phyloP scores from a whole-genome alignment of 1,139 yeast species.

The Geotrichum fermentans region DNA sequence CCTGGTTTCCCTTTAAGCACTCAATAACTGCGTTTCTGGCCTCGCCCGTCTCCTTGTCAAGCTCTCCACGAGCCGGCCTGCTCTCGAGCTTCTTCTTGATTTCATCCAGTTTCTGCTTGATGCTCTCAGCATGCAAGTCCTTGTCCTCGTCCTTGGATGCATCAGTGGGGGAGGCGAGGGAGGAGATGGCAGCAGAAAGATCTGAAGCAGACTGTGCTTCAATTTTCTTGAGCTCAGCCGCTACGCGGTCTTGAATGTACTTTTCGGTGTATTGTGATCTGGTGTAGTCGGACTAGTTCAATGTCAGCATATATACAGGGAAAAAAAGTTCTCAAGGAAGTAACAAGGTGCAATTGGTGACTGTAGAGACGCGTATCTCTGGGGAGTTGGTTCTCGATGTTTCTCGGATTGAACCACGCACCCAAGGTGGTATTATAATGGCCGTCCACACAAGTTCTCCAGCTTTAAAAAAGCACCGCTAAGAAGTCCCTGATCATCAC shows the following conservation, averaged over 20 bases:
- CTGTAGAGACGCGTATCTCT: too few species aligned
- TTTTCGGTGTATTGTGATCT: conserved; percentile 76
- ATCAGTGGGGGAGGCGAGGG: conserved; percentile 28
- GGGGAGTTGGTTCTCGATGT: too few species aligned
- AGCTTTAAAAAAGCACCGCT: too few species aligned
- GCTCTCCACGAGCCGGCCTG: conserved; percentile 38
- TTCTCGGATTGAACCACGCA: too few species aligned
- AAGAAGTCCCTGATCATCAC: too few species aligned
- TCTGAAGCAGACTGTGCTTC: conserved; percentile 55
- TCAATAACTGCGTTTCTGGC: conserved; percentile 56
- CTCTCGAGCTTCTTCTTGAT: conserved; percentile 41
- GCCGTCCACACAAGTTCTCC: too few species aligned
- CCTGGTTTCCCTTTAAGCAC: conserved; percentile 67
- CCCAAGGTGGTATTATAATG: too few species aligned
- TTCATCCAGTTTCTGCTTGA: conserved; percentile 43
- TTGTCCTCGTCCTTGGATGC: conserved; percentile 34
- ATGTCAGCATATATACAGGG: background rate
- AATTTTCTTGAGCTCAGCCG: conserved; percentile 57
- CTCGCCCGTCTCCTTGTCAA: conserved; percentile 38
- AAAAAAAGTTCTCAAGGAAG: background rate
- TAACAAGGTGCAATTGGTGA: background rate
- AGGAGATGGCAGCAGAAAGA: conserved; percentile 44
- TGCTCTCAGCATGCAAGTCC: conserved; percentile 31
- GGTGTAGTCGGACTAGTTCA: conserved; percentile 65
- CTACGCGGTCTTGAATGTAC: conserved; percentile 71